A percentile compares a stretch with the other conserved stretches of the same genome.
Conservation (phyloP, 257 asterid species). For the Gynochthodes officinalis region DNA sequence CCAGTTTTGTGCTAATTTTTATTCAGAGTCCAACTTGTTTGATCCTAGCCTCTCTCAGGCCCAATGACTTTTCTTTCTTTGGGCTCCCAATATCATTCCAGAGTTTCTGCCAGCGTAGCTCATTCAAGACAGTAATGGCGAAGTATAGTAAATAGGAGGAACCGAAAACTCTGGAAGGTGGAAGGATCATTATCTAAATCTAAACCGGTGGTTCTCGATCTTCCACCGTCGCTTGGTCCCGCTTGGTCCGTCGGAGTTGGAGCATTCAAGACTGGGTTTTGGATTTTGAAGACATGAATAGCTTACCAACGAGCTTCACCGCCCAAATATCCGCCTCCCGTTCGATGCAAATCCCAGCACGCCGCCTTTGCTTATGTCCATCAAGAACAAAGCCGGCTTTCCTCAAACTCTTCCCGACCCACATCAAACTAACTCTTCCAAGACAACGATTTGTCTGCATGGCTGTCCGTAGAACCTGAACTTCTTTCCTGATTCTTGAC, state of each 20-base stretch:
- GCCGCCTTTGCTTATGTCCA: slow-evolving; percentile 20
- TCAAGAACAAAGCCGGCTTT: slow-evolving; percentile 10
- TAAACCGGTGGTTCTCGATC: neutral
- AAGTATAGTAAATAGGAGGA: too few relatives aligned
- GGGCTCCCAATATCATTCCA: neutral
- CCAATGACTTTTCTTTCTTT: neutral
- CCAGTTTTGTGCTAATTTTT: too few relatives aligned
- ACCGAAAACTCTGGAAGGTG: too few relatives aligned
- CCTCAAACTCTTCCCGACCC: slow-evolving; percentile 31
- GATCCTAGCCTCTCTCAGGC: too few relatives aligned
- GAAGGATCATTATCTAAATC: slow-evolving; percentile 4
- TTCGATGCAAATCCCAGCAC: slow-evolving; percentile 38
- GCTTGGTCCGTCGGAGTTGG: neutral
- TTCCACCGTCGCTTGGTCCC: slow-evolving; percentile 3
- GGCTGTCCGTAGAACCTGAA: slow-evolving; percentile 56
- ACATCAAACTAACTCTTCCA: slow-evolving; percentile 5
- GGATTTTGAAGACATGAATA: slow-evolving; percentile 40
- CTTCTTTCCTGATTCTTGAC: neutral
- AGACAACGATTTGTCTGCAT: slow-evolving; percentile 64
- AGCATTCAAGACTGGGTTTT: neutral
- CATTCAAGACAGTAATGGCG: neutral
- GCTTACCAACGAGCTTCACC: slow-evolving; percentile 50
- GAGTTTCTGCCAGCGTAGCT: neutral
- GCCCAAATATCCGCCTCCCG: slow-evolving; percentile 40
- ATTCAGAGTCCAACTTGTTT: too few relatives aligned